These are phyloP conservation scores for Kodamaea sp. DNA, from an alignment of 1,139 yeast species.

Conservation along the genomic window DNA sequence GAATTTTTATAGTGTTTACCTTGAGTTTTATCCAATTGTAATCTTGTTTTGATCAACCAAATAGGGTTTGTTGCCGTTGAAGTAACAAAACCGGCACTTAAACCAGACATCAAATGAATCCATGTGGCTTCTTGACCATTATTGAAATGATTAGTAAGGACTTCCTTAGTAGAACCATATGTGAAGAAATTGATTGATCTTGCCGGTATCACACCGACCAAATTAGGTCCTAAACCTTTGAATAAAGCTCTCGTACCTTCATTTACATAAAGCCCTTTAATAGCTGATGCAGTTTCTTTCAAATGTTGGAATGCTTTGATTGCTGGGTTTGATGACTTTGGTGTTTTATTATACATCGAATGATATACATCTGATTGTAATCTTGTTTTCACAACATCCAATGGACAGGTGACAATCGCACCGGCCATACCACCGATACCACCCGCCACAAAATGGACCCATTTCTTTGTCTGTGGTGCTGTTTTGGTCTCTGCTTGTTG, in stretches of 20 bases:
- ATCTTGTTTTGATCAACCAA: conserved; percentile 93
- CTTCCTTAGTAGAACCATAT: conserved; percentile 84
- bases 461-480: conserved; percentile 53
- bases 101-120: conserved; percentile 86
- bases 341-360: conserved; percentile 36
- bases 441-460: conserved; percentile 99
- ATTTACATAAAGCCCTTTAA: conserved; percentile 59
- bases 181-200: conserved; percentile 95
- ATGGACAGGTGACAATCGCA: conserved; percentile 87
- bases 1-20: conserved; percentile 74
- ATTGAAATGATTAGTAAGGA: conserved; percentile 61
- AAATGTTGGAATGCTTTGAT: conserved; percentile 63
- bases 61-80: conserved; percentile 99
- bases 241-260: conserved; percentile 89
- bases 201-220: conserved; percentile 98
- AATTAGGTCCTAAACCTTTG: conserved; percentile 92
- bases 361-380: conserved; percentile 81
- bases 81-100: conserved; percentile 90
- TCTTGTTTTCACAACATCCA: conserved; percentile 95
- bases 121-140: conserved; percentile 76
- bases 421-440: conserved; percentile 99
- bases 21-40: conserved; percentile 77
- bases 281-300: conserved; percentile 73
- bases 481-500: conserved; percentile 9
- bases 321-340: conserved; percentile 39